Base-by-base conservation (phyloP, 2,329 filamentous ascomycete genomes). In the Cladosporium sphaerospermum region DNA sequence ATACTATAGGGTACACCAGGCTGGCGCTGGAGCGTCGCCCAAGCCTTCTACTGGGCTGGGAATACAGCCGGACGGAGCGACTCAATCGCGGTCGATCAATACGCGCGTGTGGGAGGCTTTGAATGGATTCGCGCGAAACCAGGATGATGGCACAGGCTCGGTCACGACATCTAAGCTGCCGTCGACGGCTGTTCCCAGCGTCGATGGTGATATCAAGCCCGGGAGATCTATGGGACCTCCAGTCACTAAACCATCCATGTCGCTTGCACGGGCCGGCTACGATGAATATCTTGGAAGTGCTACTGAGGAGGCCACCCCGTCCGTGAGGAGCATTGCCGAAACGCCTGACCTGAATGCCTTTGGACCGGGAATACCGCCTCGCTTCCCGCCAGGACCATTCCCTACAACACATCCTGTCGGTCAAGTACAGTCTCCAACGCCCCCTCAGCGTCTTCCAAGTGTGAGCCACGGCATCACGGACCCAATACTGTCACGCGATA, bases 221-320 rank as follows among this genome's bases (percentile, higher is more conserved):
- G 41, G 48, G 43, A 45, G 58, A 13, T 32, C 57, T 4, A 67
- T 66, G 61, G 61, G 53, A 4, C 66, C 66, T 28, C 64, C 66
- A 13, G 44, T 67, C 18, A 56, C 53, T n/a, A 63, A 66, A 13
- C 61, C 63, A 9, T 46, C 56, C 4, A 52, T 43, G 13, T 53
- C 57, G 10, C 32, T 54, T 31, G 50, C 54, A n/a, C 48, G 54
- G 9, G 52, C 53, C 18, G 57, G 55, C n/a, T 52, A 66, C 1
- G 71, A 73, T 16, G 71, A 75, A 11, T 69, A 70, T 40, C 57
- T 69, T 43, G 68, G 67, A 55, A 77, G 73, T 57, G 72, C 72
- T 13, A 77, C 75, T 4, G 74, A 78, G 57, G 64, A 74, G 31
- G 73, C 72, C 5, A 77, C 75, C 13, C 74, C 75, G 9, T 76